A percentile compares a stretch with the other conserved stretches of the same genome.
These are phyloP conservation scores for Ceratobasidium papillatum DNA, from an alignment of 1,284 basidiomycete species.

Conservation along the genomic window DNA sequence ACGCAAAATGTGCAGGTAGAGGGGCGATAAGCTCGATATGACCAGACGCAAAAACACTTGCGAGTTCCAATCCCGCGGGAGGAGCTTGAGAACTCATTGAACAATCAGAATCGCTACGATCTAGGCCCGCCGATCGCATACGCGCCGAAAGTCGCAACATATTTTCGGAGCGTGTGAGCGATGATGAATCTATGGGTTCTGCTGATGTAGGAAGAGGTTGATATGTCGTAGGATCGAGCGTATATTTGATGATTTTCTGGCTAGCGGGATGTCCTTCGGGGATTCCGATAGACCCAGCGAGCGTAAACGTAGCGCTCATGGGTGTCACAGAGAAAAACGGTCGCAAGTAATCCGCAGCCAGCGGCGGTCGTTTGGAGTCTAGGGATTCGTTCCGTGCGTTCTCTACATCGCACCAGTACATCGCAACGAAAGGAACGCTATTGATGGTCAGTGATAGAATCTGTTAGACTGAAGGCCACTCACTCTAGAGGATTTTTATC, in stretches of 20 bases:
- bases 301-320: conserved; percentile 23
- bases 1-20: background rate
- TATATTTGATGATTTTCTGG: too few species aligned
- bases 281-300: conserved; percentile 37
- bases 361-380: background rate
- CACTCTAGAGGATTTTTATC: too few species aligned
- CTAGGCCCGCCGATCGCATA: too few species aligned
- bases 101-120: too few species aligned
- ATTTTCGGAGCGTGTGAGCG: background rate
- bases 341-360: too few species aligned
- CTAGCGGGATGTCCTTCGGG: too few species aligned
- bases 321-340: background rate
- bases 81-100: too few species aligned
- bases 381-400: background rate
- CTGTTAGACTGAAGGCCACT: background rate
- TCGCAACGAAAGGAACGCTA: conserved; percentile 19
- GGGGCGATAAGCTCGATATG: conserved; percentile 10
- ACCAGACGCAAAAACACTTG: conserved; percentile 9
- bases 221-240: too few species aligned
- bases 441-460: too few species aligned
- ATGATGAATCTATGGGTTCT: too few species aligned
- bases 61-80: background rate
- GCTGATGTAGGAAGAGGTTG: background rate
- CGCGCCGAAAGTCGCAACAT: too few species aligned
- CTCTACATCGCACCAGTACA: conserved; percentile 40